Evolutionary conservation across 768 basidiomycete genomes (phyloP), one percentile per base, ranked within the genome.

Genomic region (Tricholomella constricta): DNA sequence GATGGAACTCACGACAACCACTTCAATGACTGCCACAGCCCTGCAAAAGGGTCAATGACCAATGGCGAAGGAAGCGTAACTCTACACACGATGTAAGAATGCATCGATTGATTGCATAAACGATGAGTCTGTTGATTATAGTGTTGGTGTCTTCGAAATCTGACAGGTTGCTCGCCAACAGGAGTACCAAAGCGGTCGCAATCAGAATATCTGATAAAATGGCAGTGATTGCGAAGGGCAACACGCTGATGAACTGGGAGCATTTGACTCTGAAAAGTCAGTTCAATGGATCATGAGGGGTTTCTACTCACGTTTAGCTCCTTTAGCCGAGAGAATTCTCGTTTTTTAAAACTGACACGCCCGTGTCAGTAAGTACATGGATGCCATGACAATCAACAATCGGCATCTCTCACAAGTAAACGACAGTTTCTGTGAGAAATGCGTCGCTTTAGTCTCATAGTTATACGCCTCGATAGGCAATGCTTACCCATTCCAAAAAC

Each of bases 21-120:
- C 67, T 63, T 76, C 73, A 11, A 70, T 51, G 17, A 76, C 58
- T 7, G 76, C 76, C 6, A 75, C 66, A 38, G 69, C 67, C 7
- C 77, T 78, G 42, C 0, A 49, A n/a, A 29, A 14, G 25, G 20
- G 41, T 60, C 15, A 60, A 22, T 23, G 22, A 17, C 17, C 34
- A 19, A 35, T 25, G 52, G 4, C 19, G 32, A 26, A 49, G 11
- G 7, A 26, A 51, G 41, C 2, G 25, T 22, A 38, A 34, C 43
- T n/a, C 12, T 17, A 69, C 78, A 32, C 54, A 80, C 79, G 75
- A 75, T n/a, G 80, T 82, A 20, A 82, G 62, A 35, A 80, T 59
- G 62, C 79, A 81, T 10, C 79, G 75, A 58, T 81, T 78, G 36
- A 80, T 78, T 2, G 77, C 75, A 52, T 72, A 78, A 19, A 80